Evolutionary conservation across 2,329 filamentous ascomycete genomes (phyloP), one percentile per base, ranked within the genome.

Genomic region (Tolypocladium amazonense): DNA sequence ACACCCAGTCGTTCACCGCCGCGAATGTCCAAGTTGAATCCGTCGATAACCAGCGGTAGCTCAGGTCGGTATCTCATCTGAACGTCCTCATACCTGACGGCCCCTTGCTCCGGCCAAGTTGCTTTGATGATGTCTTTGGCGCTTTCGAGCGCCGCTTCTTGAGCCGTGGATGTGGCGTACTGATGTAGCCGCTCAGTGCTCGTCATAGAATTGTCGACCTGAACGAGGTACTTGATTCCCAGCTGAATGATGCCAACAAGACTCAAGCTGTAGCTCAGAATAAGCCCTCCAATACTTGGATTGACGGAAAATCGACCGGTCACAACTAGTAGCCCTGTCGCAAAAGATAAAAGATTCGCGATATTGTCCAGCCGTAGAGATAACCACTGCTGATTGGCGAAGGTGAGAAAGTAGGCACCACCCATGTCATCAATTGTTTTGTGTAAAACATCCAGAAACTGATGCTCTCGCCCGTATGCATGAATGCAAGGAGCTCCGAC

Each of bases 201-300:
- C 71, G 97, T 97, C 93, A 97, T 97, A 69, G 92, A 91, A 75
- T 97, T 97, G 73, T 97, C 93, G 11, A 97, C 91, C 73, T 97
- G 93, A 33, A 93, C 93, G 8, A 97, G 81, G 74, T 97, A 93
- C n/a, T 93, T 85, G 23, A 97, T 90, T 0, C 91, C 93, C 73
- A 97, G 97, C 70, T 97, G 93, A 64, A 97, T 88, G 88, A 97
- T 92, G 72, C 95, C 90, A 23, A 96, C 92, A 68, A 97, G 95
- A 18, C 88, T 84, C 23, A 99, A 81, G 69, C 97, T 96, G 73
- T 97, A 97, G 55, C 89, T 94, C 25, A 99, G 80, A 0, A 97
- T 92, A 43, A 97, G 78, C 27, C 93, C 94, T 54, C 85, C 88
- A 59, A 91, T 96, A 56, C 89, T 92, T 1, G 93, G 93, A 43